Evolutionary conservation across 139 green algal species (phyloP), one percentile per base, ranked within the genome.

Genomic region (Raphidocelis subcapitata): DNA sequence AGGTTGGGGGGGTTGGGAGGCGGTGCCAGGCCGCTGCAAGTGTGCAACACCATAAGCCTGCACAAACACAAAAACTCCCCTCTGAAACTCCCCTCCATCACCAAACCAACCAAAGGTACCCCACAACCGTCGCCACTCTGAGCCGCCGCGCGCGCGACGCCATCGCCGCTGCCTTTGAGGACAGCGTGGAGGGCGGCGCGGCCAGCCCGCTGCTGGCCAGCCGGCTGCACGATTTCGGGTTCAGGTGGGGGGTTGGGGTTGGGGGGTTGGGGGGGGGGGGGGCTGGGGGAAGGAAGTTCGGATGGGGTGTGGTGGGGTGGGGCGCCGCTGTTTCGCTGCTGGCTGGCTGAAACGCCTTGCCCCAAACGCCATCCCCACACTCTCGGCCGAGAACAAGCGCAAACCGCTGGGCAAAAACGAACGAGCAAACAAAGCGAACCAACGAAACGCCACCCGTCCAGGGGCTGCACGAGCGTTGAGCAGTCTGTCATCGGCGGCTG

Each of bases 171-270:
- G 86, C 80, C 3, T 98, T 97, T 75, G 90, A 92, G 32, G 56
- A 51, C n/a, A 92, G 82, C n/a, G 87, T 83, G 21, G 88, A 90
- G 20, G 79, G 55, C 0, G 90, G 85, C 33, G 54, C 29, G 33
- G 54, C 54, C n/a, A 80, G 28, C 31, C 84, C 83, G 1, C 80
- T 95, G 61, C 71, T 98, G 20, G 31, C 47, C 57, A 83, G 56
- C 62, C 72, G 88, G 37, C 79, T 97, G 61, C 91, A 96, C 66
- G 91, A 95, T 69, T 95, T 95, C 85, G 90, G 90, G 33, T 90
- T 95, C 73, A 54, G 54, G 24, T 41, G 28, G 10, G 54, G 24
- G n/a, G n/a, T n/a, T n/a, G n/a, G n/a, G n/a, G n/a, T n/a, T n/a
- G n/a, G n/a, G n/a, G n/a, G n/a, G n/a, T n/a, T n/a, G n/a, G n/a